These are phyloP conservation scores for Fusarium beomiforme DNA, from an alignment of 2,329 filamentous ascomycete species.

Conservation along the genomic window DNA sequence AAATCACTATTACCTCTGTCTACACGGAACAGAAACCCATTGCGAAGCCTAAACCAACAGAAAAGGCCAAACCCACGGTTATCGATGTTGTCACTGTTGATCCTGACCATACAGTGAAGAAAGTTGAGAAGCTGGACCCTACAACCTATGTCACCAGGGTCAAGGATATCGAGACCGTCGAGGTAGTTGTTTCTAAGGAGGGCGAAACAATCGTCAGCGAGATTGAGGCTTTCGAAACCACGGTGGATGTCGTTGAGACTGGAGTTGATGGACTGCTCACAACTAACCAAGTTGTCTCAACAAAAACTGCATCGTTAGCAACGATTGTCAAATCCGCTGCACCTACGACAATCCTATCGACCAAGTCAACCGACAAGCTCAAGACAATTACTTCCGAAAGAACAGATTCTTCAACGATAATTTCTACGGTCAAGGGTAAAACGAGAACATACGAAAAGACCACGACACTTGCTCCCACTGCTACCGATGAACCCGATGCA, in stretches of 20 bases:
- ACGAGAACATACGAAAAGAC: constrained; percentile 34
- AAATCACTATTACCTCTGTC: constrained; percentile 38
- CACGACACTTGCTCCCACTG: constrained; percentile 23
- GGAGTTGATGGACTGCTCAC: constrained; percentile 19
- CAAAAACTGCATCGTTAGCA: constrained; percentile 16
- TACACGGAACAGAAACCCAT: constrained; percentile 31
- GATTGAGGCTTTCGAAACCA: constrained; percentile 21
- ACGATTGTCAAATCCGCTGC: constrained; percentile 23
- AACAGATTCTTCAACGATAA: constrained; percentile 31
- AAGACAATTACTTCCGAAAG: constrained; percentile 32
- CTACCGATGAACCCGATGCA: constrained; percentile 7
- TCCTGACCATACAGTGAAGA: constrained; percentile 35
- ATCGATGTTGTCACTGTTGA: constrained; percentile 36
- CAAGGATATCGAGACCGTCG: constrained; percentile 27
- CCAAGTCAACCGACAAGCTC: constrained; percentile 13
- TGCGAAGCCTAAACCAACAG: constrained; percentile 1
- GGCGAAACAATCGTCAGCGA: constrained; percentile 26
- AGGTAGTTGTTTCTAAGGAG: constrained; percentile 20
- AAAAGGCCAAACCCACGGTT: constrained; percentile 33
- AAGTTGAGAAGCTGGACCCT: constrained; percentile 35
- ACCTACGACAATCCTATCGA: constrained; percentile 31
- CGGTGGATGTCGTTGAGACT: constrained; percentile 17
- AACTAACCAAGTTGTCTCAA: constrained; percentile 26
- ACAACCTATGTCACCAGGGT: constrained; percentile 35
- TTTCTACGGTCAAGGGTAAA: constrained; percentile 31